Evolutionary conservation across 768 basidiomycete genomes (phyloP).

Genomic region (Suillus plorans): DNA sequence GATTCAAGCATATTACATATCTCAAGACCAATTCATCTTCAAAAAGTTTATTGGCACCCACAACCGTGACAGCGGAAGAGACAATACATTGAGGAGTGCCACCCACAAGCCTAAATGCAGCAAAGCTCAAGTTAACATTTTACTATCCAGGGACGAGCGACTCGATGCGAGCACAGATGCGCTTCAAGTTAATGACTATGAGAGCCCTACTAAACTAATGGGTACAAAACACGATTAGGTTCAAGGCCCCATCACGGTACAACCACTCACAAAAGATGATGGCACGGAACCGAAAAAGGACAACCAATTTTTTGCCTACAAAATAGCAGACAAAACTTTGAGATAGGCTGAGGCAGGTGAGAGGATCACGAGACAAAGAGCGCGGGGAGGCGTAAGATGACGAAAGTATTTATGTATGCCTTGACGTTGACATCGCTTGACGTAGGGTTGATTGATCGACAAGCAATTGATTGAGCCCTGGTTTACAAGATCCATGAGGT

Average conservation of each 20-base stretch:
- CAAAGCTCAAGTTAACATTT: conserved; percentile 8
- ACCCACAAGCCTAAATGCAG: conserved; percentile 16
- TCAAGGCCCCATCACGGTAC: background rate
- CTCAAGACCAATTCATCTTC: background rate
- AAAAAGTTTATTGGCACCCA: conserved; percentile 10
- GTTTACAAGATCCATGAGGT: background rate
- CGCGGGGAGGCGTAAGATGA: background rate
- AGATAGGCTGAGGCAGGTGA: background rate
- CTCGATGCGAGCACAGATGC: conserved; percentile 21
- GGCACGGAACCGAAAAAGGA: conserved; percentile 22
- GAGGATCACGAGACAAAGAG: background rate
- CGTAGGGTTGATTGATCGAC: background rate
- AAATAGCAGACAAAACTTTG: conserved; percentile 4
- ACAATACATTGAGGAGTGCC: background rate
- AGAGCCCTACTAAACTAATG: conserved; percentile 16
- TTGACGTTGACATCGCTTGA: conserved; percentile 8
- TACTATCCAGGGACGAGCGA: conserved; percentile 12
- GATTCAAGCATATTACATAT: conserved; percentile 13
- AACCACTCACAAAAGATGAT: conserved; percentile 22
- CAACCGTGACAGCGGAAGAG: conserved; percentile 21
- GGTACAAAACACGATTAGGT: conserved; percentile 11
- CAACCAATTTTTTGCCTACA: conserved; percentile 15
- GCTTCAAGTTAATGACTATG: conserved; percentile 17
- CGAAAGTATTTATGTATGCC: background rate
- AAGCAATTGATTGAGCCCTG: background rate